These are phyloP conservation scores for Ascodesmis nigricans DNA, from an alignment of 495 filamentous ascomycete genomes.

Conservation along the genomic window DNA sequence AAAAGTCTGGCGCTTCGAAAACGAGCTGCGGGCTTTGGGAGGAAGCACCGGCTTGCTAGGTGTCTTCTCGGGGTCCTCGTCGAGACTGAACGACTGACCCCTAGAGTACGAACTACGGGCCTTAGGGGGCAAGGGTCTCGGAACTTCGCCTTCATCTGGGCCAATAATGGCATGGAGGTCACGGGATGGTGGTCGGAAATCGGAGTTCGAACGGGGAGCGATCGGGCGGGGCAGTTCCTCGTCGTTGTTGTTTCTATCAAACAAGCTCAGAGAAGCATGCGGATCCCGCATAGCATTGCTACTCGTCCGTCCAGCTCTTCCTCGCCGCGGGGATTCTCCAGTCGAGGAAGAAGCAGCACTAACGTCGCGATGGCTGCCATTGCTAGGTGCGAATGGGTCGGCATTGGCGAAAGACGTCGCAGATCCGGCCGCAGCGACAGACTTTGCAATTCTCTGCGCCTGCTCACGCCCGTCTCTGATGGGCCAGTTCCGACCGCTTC, in stretches of 20 bases:
- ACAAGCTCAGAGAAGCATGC: background rate
- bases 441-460: conserved; percentile 41
- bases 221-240: background rate
- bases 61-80: conserved; percentile 14
- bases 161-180: background rate
- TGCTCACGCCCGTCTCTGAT: conserved; percentile 80
- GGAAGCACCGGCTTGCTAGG: conserved; percentile 10
- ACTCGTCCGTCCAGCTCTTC: conserved; percentile 8
- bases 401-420: background rate
- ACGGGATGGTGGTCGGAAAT: background rate
- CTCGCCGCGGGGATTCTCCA: too few species aligned
- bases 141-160: conserved; percentile 19
- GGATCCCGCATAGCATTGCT: conserved; percentile 8
- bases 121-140: conserved; percentile 24
- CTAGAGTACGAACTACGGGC: conserved; percentile 25
- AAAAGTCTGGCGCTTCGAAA: conserved; percentile 14
- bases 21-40: conserved; percentile 17
- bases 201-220: background rate
- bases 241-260: background rate
- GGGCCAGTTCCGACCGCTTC: conserved; percentile 73
- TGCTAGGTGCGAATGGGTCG: background rate
- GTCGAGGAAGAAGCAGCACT: background rate
- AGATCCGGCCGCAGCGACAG: conserved; percentile 23
- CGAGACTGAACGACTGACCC: conserved; percentile 38
- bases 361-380: too few species aligned